A percentile compares a stretch with the other conserved stretches of the same genome.
Evolutionary conservation across 352 stramenopile species (phyloP).

Genomic region (Globisporangium takayamanum): DNA sequence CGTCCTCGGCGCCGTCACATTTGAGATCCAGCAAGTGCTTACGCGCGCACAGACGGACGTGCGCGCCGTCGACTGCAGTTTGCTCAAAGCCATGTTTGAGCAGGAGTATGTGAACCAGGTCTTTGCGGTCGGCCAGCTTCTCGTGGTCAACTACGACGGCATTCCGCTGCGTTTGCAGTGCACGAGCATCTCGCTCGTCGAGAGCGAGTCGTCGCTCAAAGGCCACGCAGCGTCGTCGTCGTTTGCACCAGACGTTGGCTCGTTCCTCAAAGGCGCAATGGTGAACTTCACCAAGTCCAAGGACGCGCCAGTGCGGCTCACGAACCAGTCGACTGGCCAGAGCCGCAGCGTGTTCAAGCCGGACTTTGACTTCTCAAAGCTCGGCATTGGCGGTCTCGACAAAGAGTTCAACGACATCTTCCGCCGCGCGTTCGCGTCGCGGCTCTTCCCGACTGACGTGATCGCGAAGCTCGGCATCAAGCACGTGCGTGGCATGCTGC

Average conservation of each 20-base stretch:
- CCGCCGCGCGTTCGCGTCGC: conserved; percentile 96
- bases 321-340: conserved; percentile 74
- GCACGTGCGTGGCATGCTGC: conserved; percentile 94
- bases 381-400: conserved; percentile 98
- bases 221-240: conserved; percentile 12
- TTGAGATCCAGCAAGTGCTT: conserved; percentile 77
- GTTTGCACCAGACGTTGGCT: conserved; percentile 35
- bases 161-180: conserved; percentile 69
- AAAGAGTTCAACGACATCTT: conserved; percentile 99
- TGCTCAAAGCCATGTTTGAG: conserved; percentile 68
- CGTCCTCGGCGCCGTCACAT: conserved; percentile 64
- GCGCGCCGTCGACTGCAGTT: conserved; percentile 63
- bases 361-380: conserved; percentile 98
- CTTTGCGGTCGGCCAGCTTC: conserved; percentile 67
- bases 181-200: conserved; percentile 19
- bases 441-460: conserved; percentile 95
- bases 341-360: conserved; percentile 89
- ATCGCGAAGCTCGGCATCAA: conserved; percentile 98
- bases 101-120: conserved; percentile 64
- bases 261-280: conserved; percentile 56
- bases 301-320: conserved; percentile 66
- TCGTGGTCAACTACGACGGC: conserved; percentile 55
- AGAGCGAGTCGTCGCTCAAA: neutral
- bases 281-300: conserved; percentile 77
- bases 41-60: conserved; percentile 55